Percentiles rank a stretch among this genome's conserved stretches.
Conservation (phyloP, 106 monocot species). For the Acanthochlamys bracteata region DNA sequence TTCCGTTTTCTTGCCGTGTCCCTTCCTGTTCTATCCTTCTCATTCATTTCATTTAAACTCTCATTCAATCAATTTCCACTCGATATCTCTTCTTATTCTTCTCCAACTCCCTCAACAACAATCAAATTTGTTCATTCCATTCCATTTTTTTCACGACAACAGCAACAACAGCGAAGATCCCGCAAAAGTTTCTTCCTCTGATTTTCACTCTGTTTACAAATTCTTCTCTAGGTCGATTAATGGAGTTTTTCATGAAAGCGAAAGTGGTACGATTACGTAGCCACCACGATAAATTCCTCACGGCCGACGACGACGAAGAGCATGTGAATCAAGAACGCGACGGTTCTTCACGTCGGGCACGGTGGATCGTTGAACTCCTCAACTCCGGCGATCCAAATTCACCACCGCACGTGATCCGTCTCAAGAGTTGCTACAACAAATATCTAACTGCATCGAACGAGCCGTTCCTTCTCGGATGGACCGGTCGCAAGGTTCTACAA, state of each 20-base stretch:
- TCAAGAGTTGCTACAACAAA: slow-evolving; percentile 45
- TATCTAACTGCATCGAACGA: slow-evolving; percentile 84
- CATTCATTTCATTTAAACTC: no score
- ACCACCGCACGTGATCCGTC: slow-evolving; percentile 27
- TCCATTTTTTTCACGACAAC: no score
- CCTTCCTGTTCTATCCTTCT: no score
- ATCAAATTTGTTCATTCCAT: no score
- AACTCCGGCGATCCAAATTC: not conserved
- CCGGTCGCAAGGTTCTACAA: slow-evolving; percentile 76
- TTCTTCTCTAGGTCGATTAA: not conserved
- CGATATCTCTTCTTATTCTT: no score
- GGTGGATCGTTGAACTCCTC: slow-evolving; percentile 36
- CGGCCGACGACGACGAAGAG: slow-evolving; percentile 51
- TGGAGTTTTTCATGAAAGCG: slow-evolving; percentile 48
- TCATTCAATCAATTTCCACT: no score
- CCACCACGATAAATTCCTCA: slow-evolving; percentile 59
- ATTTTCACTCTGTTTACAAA: no score
- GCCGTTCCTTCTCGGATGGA: slow-evolving; percentile 74
- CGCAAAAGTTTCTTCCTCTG: no score
- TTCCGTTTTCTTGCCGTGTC: no score
- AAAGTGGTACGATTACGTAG: slow-evolving; percentile 42
- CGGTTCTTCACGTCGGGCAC: slow-evolving; percentile 15
- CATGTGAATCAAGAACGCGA: slow-evolving; percentile 42
- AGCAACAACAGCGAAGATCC: no score
- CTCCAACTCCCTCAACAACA: no score